Evolutionary conservation across 306 rosid genomes (phyloP).

Genomic region (Acacia confusa): DNA sequence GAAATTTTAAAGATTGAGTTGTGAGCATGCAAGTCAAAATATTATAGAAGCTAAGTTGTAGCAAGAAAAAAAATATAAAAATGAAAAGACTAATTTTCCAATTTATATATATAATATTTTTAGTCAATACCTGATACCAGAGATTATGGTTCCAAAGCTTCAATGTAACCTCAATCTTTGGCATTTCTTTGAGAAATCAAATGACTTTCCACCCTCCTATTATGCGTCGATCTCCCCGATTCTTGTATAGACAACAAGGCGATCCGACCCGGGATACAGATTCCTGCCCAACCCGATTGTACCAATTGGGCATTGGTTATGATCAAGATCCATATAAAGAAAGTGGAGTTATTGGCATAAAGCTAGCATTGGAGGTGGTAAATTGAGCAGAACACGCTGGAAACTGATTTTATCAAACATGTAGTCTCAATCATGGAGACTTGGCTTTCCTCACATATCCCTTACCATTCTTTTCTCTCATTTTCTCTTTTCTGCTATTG

Average conservation of each 20-base stretch:
- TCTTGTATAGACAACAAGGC: conserved; percentile 54
- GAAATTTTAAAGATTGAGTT: too few relatives aligned
- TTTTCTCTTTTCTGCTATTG: too few relatives aligned
- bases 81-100: too few relatives aligned
- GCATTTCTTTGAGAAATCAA: not conserved
- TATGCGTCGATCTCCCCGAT: conserved; percentile 51
- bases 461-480: too few relatives aligned
- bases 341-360: conserved; percentile 49
- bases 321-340: conserved; percentile 51
- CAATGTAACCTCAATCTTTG: not conserved
- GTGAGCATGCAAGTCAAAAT: too few relatives aligned
- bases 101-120: too few relatives aligned
- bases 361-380: conserved; percentile 58
- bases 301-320: conserved; percentile 55
- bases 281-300: conserved; percentile 62
- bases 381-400: conserved; percentile 69
- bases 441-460: too few relatives aligned
- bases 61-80: too few relatives aligned
- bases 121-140: too few relatives aligned
- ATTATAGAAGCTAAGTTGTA: too few relatives aligned
- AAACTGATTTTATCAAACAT: conserved; percentile 64
- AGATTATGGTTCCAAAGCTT: not conserved
- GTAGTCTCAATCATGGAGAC: conserved; percentile 25
- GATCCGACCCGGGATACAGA: conserved; percentile 62
- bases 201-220: conserved; percentile 42